Base-by-base conservation (phyloP, 768 basidiomycete species). In the Hericium coralloides region DNA sequence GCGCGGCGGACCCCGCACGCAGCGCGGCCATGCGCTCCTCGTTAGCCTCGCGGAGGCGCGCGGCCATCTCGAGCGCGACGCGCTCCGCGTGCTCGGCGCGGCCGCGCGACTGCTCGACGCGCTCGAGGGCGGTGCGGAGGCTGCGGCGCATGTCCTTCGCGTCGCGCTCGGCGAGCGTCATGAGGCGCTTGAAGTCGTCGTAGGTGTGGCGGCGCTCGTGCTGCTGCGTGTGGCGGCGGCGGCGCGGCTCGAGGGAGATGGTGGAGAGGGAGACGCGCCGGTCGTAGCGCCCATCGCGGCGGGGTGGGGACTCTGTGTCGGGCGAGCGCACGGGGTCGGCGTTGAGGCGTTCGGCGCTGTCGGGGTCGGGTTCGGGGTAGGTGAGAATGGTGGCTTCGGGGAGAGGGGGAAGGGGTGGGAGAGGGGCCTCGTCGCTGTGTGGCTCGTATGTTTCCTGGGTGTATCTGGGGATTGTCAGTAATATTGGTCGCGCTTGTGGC, bases 41-140 rank as follows among this genome's bases (percentile, higher is more conserved):
- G 25, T 72, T 75, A 10, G 71, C 72, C 41, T 68, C 65, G 49
- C 72, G 73, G 55, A 79, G 67, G 23, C 73, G 70, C 53, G 69
- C 66, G 22, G 75, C 76, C 59, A 78, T 70, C 49, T 78, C 78
- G 47, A 76, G 67, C n/a, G 76, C 76, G 39, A 76, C 73, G 41
- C 68, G 69, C 59, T 79, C 77, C n/a, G 77, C 74, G 23, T 72
- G 68, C 26, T 70, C 70, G 22, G 75, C 77, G 55, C 77, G 76
- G 26, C 63, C 61, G 2, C 76, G 70, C 58, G 78, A 77, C 12
- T 62, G 58, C 53, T 77, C 74, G 45, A 78, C 67, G 45, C 64
- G 63, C 9, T 71, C 68, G 6, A 69, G 63, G 9, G 70, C 66
- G 9, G 63, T 39, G 38, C 56, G 58, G 12, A 72, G 64, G 43